Percentiles rank a stretch among this genome's conserved stretches.
Evolutionary conservation across 73 alveolate genomes (phyloP).

Genomic region (Paramecium pentaurelia): DNA sequence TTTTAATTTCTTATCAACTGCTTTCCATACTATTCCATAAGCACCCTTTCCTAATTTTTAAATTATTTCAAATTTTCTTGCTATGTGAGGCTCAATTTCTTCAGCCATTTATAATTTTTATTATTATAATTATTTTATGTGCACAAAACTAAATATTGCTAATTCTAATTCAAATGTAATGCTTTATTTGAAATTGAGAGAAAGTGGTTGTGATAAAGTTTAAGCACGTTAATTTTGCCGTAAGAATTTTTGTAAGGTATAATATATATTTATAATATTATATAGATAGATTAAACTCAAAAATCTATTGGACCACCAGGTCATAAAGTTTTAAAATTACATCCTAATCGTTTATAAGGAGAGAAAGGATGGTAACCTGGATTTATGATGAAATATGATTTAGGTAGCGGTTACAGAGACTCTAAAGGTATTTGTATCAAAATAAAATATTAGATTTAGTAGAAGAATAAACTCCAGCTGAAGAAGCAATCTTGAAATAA

Average conservation of each 20-base stretch:
- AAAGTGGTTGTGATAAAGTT: neutral
- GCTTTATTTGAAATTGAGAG: constrained; percentile 13
- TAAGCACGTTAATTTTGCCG: constrained; percentile 2
- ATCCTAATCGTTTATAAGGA: neutral
- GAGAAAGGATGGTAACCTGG: constrained; percentile 37
- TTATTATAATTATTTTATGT: neutral
- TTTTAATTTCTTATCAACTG: constrained; percentile 75
- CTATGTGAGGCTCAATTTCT: constrained; percentile 80
- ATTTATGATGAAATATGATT: neutral
- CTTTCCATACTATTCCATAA: constrained; percentile 95
- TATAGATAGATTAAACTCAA: neutral
- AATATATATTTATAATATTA: neutral
- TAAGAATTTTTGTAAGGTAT: constrained; percentile 3
- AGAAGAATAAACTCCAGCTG: neutral
- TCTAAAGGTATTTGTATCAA: neutral
- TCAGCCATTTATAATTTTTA: constrained; percentile 68
- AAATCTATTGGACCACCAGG: constrained; percentile 27
- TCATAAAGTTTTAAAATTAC: neutral
- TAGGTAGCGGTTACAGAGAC: neutral
- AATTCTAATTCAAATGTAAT: neutral
- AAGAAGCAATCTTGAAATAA: neutral
- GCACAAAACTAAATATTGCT: constrained; percentile 18
- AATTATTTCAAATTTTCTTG: constrained; percentile 78
- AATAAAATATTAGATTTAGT: neutral
- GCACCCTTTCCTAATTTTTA: constrained; percentile 90